These are phyloP conservation scores for Candida neerlandica DNA, from an alignment of 1,139 yeast genomes.

Conservation along the genomic window DNA sequence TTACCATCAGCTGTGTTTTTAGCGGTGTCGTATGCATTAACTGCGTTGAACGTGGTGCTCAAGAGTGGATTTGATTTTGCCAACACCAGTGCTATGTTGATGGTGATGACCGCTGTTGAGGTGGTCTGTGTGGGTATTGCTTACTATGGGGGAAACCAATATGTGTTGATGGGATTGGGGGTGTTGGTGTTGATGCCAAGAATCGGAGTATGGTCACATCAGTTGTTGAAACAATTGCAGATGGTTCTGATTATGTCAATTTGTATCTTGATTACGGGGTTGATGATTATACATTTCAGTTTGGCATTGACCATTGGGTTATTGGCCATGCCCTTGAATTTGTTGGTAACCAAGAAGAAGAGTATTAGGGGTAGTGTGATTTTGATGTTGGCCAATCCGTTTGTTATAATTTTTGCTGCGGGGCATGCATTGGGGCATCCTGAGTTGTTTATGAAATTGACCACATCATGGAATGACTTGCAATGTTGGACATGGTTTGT, in stretches of 20 bases:
- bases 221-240: slow-evolving; percentile 8
- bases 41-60: slow-evolving; percentile 64
- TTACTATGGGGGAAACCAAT: slow-evolving; percentile 18
- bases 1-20: slow-evolving; percentile 81
- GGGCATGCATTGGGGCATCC: slow-evolving; percentile 35
- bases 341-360: slow-evolving; percentile 39
- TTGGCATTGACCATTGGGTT: slow-evolving; percentile 73
- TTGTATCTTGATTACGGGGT: slow-evolving; percentile 60
- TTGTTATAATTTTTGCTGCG: slow-evolving; percentile 40
- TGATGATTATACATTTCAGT: slow-evolving; percentile 83
- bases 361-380: slow-evolving; percentile 25
- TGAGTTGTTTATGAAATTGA: slow-evolving; percentile 49
- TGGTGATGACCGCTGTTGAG: slow-evolving; percentile 39
- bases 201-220: slow-evolving; percentile 21
- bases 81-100: slow-evolving; percentile 29
- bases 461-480: slow-evolving; percentile 66
- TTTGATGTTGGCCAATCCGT: slow-evolving; percentile 58
- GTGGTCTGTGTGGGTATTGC: slow-evolving; percentile 31
- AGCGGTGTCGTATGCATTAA: slow-evolving; percentile 70
- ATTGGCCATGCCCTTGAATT: slow-evolving; percentile 69
- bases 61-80: slow-evolving; percentile 40
- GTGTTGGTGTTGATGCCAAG: slow-evolving; percentile 14
- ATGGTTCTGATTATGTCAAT: too few species aligned
- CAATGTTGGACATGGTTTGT: slow-evolving; percentile 91
- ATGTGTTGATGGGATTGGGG: slow-evolving; percentile 22